These are phyloP conservation scores for Syncephalastrum monosporum DNA, from an alignment of 371 early-diverging fungal species.

Conservation along the genomic window DNA sequence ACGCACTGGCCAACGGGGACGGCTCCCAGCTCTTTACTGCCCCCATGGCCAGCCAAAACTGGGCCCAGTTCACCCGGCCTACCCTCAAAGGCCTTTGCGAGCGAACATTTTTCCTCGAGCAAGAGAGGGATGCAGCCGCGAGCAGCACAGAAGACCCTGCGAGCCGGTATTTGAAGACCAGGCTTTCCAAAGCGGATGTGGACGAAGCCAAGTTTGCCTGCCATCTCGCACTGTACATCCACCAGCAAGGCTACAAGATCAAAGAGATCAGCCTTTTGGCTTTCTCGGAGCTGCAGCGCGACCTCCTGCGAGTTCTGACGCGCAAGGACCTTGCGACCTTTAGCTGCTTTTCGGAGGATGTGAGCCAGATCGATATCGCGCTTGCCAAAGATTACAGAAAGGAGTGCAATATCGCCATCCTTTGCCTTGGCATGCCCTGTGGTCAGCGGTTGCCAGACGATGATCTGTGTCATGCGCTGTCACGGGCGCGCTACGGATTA, in stretches of 20 bases:
- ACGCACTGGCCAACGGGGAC: neutral
- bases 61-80: slow-evolving; percentile 5
- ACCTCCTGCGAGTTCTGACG: slow-evolving; percentile 16
- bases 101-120: slow-evolving; percentile 28
- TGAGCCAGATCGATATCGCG: too few relatives aligned
- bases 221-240: slow-evolving; percentile 33
- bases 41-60: slow-evolving; percentile 15
- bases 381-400: neutral
- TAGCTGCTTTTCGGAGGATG: slow-evolving; percentile 13
- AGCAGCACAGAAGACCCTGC: neutral
- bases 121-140: slow-evolving; percentile 2
- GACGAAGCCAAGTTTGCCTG: slow-evolving; percentile 34
- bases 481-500: slow-evolving; percentile 38
- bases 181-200: slow-evolving; percentile 15
- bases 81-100: slow-evolving; percentile 21
- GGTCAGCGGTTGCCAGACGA: slow-evolving; percentile 7
- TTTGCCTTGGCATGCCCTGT: slow-evolving; percentile 29
- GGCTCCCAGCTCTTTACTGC: slow-evolving; percentile 13
- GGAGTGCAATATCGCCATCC: slow-evolving; percentile 24
- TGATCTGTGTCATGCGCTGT: slow-evolving; percentile 26
- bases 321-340: slow-evolving; percentile 17
- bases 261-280: slow-evolving; percentile 22
- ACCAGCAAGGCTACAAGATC: slow-evolving; percentile 28
- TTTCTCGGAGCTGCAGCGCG: slow-evolving; percentile 20
- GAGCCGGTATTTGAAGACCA: neutral